A percentile compares a stretch with the other conserved stretches of the same genome.
Evolutionary conservation across 2,329 filamentous ascomycete species (phyloP).

Genomic region (Dactylellina drechsleri): DNA sequence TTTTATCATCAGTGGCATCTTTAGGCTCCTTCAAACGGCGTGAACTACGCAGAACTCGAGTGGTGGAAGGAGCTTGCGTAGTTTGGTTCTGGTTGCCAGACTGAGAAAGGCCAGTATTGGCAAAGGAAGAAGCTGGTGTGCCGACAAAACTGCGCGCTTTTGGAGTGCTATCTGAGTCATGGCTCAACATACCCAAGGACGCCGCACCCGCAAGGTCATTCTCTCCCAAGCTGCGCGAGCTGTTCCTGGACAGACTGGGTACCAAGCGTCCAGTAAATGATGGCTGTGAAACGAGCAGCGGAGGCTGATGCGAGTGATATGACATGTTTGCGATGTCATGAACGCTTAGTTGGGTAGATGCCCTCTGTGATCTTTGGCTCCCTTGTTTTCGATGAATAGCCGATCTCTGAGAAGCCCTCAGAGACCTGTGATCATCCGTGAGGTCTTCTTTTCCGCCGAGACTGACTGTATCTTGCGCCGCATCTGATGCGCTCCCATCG

Average conservation of each 20-base stretch:
- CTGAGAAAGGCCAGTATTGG: constrained; percentile 5
- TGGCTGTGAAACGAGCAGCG: constrained; percentile 35
- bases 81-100: too few species aligned
- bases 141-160: constrained; percentile 44
- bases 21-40: constrained; percentile 30
- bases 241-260: constrained; percentile 40
- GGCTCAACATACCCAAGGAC: constrained; percentile 33
- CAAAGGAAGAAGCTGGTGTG: constrained; percentile 36
- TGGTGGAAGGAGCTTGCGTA: not conserved
- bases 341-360: constrained; percentile 20
- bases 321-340: constrained; percentile 29
- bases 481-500: constrained; percentile 35
- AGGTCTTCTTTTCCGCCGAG: constrained; percentile 29
- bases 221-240: constrained; percentile 29
- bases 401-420: constrained; percentile 16
- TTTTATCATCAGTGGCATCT: constrained; percentile 24
- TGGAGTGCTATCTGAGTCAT: constrained; percentile 49
- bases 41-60: constrained; percentile 32
- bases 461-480: not conserved
- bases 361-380: constrained; percentile 16
- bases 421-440: not conserved
- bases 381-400: constrained; percentile 13
- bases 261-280: constrained; percentile 27
- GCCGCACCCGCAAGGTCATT: constrained; percentile 16
- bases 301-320: constrained; percentile 13